Evolutionary conservation across 495 filamentous ascomycete genomes (phyloP).

Genomic region (Chaetomidium leptoderma): DNA sequence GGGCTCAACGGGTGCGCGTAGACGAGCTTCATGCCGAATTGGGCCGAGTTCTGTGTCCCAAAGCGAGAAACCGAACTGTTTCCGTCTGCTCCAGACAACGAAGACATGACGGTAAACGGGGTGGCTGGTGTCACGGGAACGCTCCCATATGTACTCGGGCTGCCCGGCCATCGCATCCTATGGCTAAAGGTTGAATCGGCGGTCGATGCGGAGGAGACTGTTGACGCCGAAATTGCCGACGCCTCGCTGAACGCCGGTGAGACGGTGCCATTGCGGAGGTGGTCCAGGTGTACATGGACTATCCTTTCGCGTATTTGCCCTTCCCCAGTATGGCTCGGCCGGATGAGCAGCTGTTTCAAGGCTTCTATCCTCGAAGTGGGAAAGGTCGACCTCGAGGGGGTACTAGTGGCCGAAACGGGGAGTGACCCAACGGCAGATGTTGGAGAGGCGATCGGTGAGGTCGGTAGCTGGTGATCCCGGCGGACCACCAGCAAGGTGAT

Average conservation of each 20-base stretch:
- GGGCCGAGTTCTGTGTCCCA: slow-evolving; percentile 24
- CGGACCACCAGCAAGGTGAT: slow-evolving; percentile 49
- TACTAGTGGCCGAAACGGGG: slow-evolving; percentile 30
- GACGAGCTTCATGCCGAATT: slow-evolving; percentile 40
- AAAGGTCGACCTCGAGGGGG: slow-evolving; percentile 29
- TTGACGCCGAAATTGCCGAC: slow-evolving; percentile 24
- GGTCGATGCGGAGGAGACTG: slow-evolving; percentile 19
- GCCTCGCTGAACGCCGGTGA: slow-evolving; percentile 33
- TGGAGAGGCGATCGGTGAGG: slow-evolving; percentile 22
- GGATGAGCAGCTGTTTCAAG: slow-evolving; percentile 41
- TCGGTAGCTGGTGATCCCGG: slow-evolving; percentile 47
- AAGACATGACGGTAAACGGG: slow-evolving; percentile 38
- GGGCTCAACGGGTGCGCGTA: slow-evolving; percentile 31
- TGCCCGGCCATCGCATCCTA: slow-evolving; percentile 23
- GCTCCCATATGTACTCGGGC: slow-evolving; percentile 23
- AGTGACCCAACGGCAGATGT: slow-evolving; percentile 24
- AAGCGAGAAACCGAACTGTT: slow-evolving; percentile 10
- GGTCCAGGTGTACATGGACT: slow-evolving; percentile 24
- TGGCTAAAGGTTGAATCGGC: slow-evolving; percentile 5
- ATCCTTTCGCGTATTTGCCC: slow-evolving; percentile 27
- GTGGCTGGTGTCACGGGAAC: slow-evolving; percentile 45
- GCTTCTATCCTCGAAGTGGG: slow-evolving; percentile 32
- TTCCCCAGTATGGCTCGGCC: slow-evolving; percentile 24
- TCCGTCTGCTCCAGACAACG: slow-evolving; percentile 26
- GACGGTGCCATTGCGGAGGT: slow-evolving; percentile 23